Evolutionary conservation across 2,329 filamentous ascomycete species (phyloP).

Genomic region (Fusarium nodosum): DNA sequence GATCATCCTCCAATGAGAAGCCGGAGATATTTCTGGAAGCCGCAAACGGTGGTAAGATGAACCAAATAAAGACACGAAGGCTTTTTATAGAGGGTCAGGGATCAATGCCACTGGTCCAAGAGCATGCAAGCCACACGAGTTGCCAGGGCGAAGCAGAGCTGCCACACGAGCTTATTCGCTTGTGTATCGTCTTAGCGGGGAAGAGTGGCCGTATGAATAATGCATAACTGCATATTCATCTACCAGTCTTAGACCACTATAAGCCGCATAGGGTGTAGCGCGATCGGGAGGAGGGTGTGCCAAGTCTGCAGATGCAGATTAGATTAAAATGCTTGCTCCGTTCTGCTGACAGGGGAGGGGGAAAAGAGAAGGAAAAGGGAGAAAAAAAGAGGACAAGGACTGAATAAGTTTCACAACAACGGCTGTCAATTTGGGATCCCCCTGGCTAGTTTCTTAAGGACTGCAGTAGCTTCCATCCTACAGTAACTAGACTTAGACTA

Average conservation of each 20-base stretch:
- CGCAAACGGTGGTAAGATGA: slow-evolving; percentile 15
- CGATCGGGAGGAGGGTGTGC: slow-evolving; percentile 19
- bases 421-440: slow-evolving; percentile 21
- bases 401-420: slow-evolving; percentile 34
- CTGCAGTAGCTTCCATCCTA: neutral
- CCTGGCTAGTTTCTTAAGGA: slow-evolving; percentile 12
- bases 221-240: slow-evolving; percentile 13
- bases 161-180: slow-evolving; percentile 6
- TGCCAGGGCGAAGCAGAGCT: slow-evolving; percentile 23
- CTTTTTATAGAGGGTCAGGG: slow-evolving; percentile 20
- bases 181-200: neutral
- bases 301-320: slow-evolving; percentile 27
- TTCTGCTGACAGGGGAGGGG: slow-evolving; percentile 14
- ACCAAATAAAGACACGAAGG: slow-evolving; percentile 36
- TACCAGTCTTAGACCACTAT: neutral
- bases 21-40: slow-evolving; percentile 16
- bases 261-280: slow-evolving; percentile 1
- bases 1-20: slow-evolving; percentile 21
- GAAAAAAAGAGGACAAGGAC: neutral
- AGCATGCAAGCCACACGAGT: slow-evolving; percentile 27
- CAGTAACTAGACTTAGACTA: neutral
- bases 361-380: neutral
- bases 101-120: slow-evolving; percentile 10
- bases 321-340: slow-evolving; percentile 21
- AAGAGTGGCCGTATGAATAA: slow-evolving; percentile 18